Percentiles rank a stretch among this genome's conserved stretches.
Conservation (phyloP, 495 filamentous ascomycete genomes). For the Aspergillus carlsbadensis region DNA sequence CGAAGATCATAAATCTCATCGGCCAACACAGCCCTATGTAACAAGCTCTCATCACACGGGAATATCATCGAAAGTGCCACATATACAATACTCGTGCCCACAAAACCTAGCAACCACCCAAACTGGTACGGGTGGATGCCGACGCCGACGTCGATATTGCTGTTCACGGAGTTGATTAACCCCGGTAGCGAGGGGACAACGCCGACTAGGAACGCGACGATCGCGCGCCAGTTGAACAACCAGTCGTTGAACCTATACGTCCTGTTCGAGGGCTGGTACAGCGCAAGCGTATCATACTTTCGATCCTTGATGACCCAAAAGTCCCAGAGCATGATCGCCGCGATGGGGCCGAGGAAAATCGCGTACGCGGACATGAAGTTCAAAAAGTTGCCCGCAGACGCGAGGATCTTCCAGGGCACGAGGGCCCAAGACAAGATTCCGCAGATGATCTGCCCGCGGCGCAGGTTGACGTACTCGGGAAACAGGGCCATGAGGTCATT, state of each 20-base stretch:
- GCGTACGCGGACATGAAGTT: constrained; percentile 64
- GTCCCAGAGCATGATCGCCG: constrained; percentile 64
- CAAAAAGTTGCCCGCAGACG: constrained; percentile 54
- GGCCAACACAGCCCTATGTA: constrained; percentile 42
- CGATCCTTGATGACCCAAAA: constrained; percentile 65
- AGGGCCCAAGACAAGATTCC: constrained; percentile 60
- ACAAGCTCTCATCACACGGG: constrained; percentile 35
- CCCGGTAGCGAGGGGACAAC: constrained; percentile 63
- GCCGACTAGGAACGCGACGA: constrained; percentile 60
- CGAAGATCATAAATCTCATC: constrained; percentile 49
- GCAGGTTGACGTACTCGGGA: constrained; percentile 60
- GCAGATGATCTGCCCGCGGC: constrained; percentile 60
- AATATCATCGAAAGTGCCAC: constrained; percentile 37
- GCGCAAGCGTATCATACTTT: constrained; percentile 57
- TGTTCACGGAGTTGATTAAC: constrained; percentile 51
- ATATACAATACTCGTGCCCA: constrained; percentile 47
- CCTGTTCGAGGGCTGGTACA: constrained; percentile 40
- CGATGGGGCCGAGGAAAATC: constrained; percentile 69
- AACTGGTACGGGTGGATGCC: constrained; percentile 54
- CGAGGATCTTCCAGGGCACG: constrained; percentile 65
- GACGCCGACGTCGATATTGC: constrained; percentile 40
- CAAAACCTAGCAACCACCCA: constrained; percentile 57
- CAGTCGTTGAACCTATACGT: constrained; percentile 54
- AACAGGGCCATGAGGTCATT: constrained; percentile 63
- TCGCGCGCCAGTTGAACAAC: constrained; percentile 66